Percentiles rank a stretch among this genome's conserved stretches.
phyloP scores from a whole-genome alignment of 2,329 filamentous ascomycete species.

The Boeremia exigua region DNA sequence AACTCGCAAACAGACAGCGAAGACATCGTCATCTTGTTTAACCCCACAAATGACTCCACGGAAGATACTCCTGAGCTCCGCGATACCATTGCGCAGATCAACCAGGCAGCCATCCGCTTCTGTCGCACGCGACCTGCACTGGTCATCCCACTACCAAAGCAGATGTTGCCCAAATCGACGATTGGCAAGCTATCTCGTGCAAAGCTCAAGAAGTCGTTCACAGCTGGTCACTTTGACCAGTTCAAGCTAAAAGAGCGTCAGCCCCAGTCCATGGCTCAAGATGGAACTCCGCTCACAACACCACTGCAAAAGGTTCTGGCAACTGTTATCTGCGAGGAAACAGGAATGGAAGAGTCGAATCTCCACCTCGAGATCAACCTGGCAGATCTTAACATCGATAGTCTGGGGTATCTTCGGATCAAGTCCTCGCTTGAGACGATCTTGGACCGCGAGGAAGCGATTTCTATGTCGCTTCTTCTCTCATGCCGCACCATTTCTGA shows the following conservation, averaged over 20 bases:
- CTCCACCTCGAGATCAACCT: conserved; percentile 2
- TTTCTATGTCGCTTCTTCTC: conserved; percentile 11
- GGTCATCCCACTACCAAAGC: conserved; percentile 10
- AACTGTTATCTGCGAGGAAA: conserved; percentile 5
- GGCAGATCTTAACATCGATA: conserved; percentile 11
- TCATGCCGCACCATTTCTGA: conserved; percentile 3
- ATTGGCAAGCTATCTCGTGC: conserved; percentile 15
- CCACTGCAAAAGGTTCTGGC: conserved; percentile 4
- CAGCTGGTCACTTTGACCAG: conserved; percentile 3
- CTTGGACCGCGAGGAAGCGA: conserved; percentile 2
- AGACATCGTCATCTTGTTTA: conserved; percentile 11
- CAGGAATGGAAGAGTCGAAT: background rate
- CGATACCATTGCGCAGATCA: conserved; percentile 5
- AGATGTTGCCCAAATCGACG: conserved; percentile 8
- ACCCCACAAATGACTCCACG: background rate
- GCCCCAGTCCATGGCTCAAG: background rate
- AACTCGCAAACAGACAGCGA: conserved; percentile 3
- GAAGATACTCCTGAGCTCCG: conserved; percentile 4
- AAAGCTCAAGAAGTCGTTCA: conserved; percentile 7
- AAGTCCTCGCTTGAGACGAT: conserved; percentile 12
- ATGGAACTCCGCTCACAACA: conserved; percentile 2
- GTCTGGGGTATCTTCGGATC: conserved; percentile 15
- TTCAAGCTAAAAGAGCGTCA: background rate
- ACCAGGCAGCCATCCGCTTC: conserved; percentile 8
- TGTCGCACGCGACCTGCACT: conserved; percentile 1